Evolutionary conservation across 1,284 basidiomycete genomes (phyloP), one percentile per base, ranked within the genome.

Genomic region (Boletus semigastroideus): DNA sequence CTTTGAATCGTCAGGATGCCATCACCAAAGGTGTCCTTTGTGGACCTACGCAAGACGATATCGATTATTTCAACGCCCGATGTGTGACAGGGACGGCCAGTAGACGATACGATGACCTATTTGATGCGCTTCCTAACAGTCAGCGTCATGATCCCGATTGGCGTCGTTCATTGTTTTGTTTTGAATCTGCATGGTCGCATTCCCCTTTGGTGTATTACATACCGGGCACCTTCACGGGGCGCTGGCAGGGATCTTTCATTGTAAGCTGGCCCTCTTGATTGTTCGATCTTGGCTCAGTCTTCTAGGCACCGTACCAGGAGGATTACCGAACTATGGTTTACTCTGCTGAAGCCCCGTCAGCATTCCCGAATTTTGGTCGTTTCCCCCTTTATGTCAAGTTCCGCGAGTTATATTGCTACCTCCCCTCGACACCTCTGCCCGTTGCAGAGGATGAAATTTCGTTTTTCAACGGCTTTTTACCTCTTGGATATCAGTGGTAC

Each of bases 201-300:
- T 50, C 55, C 5, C 42, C 42, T 13, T 37, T 49, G 25, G 38
- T 58, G 6, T 53, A 66, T 19, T 78, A 81, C 55, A 64, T 67
- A 46, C 66, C 73, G 14, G 78, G 74, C 11, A 67, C 68, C 2
- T 65, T 80, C 30, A 70, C 72, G 5, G 78, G 78, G 19, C 64
- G 60, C 20, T 82, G 77, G 78, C 69, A 72, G 44, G 78, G 78
- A 10, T 74, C 77, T 12, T 71, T 66, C 31, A 69, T 78, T 17
- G 79, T 79, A 56, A 49, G 70, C 53, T 16, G 46, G 12, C 28
- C 8, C 1, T 46, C 20, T 46, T 1, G 28, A 34, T 49, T 4
- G n/a, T 41, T 36, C 42, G 7, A 42, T 50, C 19, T 28, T 3
- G n/a, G 16, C 56, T 64, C 41, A 67, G 12, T 22, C 36, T 36